Evolutionary conservation across 805 yeast genomes (phyloP).

Genomic region (Candida jianshihensis): DNA sequence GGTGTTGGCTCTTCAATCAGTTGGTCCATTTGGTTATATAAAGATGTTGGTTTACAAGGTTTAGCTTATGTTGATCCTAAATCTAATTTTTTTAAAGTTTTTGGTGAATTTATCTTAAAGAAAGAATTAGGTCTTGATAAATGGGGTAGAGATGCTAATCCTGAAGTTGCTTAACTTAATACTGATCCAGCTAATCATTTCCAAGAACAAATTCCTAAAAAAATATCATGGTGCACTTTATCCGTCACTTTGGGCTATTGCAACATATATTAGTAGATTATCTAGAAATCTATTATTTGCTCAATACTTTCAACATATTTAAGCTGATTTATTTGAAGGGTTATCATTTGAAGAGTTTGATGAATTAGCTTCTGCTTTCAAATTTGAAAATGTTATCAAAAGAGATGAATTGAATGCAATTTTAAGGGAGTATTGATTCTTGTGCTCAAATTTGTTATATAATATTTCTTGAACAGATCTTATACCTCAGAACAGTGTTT

Average conservation of each 20-base stretch:
- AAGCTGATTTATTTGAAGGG: conserved; percentile 36
- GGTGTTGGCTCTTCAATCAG: conserved; percentile 38
- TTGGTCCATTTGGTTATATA: conserved; percentile 49
- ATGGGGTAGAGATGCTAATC: conserved; percentile 44
- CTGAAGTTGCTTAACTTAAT: conserved; percentile 31
- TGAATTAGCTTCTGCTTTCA: conserved; percentile 44
- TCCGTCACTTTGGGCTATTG: conserved; percentile 34
- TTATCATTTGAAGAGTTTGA: conserved; percentile 40
- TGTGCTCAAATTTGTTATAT: too few species aligned
- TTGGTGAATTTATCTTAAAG: conserved; percentile 36
- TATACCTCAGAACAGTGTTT: too few species aligned
- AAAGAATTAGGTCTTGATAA: conserved; percentile 38
- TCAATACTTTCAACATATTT: conserved; percentile 37
- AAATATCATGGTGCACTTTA: conserved; percentile 33
- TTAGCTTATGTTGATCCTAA: conserved; percentile 38
- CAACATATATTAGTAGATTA: conserved; percentile 32
- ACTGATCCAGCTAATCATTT: conserved; percentile 31
- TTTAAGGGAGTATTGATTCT: too few species aligned
- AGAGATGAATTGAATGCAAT: conserved; percentile 34
- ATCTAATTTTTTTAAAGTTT: conserved; percentile 35
- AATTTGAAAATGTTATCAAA: conserved; percentile 37
- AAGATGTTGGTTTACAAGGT: conserved; percentile 48
- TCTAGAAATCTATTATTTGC: conserved; percentile 36
- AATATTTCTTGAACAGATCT: too few species aligned
- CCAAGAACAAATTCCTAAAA: conserved; percentile 32